Evolutionary conservation across 2,329 filamentous ascomycete genomes (phyloP).

Genomic region (Fusarium veterinarium): DNA sequence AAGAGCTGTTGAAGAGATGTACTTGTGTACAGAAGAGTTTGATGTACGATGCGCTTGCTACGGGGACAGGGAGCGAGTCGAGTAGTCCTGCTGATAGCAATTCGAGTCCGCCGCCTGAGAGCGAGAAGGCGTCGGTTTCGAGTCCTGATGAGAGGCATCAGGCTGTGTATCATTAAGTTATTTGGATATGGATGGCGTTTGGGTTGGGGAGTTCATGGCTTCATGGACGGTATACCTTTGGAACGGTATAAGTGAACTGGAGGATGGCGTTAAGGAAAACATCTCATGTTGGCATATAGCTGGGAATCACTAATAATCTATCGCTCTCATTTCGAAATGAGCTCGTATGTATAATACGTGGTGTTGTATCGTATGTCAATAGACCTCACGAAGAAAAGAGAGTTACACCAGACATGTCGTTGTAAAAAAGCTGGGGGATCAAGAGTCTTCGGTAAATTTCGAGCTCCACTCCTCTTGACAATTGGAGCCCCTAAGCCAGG

Average conservation of each 20-base stretch:
- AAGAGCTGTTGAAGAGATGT: constrained; percentile 32
- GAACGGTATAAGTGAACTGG: not conserved
- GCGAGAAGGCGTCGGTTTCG: constrained; percentile 10
- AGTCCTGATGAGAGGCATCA: not conserved
- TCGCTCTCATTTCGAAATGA: not conserved
- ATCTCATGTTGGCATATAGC: not conserved
- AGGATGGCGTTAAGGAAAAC: constrained; percentile 1
- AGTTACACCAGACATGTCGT: constrained; percentile 23
- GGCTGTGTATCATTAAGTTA: not conserved
- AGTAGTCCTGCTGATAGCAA: constrained; percentile 25
- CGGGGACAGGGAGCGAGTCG: constrained; percentile 13
- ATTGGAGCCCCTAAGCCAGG: not conserved
- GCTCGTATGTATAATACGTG: not conserved
- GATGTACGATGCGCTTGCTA: constrained; percentile 8
- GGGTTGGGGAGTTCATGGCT: not conserved
- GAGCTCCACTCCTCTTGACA: not conserved
- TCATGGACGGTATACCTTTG: not conserved
- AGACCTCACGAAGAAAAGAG: not conserved
- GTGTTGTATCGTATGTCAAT: not conserved
- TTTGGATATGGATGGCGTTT: constrained; percentile 4
- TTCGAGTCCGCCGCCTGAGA: constrained; percentile 29
- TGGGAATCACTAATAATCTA: not conserved
- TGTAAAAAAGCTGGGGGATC: constrained; percentile 30
- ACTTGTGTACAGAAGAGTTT: constrained; percentile 33
- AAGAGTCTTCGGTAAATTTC: constrained; percentile 27